Evolutionary conservation across 129 eudicot species (phyloP).

Genomic region (Erigeron canadensis): DNA sequence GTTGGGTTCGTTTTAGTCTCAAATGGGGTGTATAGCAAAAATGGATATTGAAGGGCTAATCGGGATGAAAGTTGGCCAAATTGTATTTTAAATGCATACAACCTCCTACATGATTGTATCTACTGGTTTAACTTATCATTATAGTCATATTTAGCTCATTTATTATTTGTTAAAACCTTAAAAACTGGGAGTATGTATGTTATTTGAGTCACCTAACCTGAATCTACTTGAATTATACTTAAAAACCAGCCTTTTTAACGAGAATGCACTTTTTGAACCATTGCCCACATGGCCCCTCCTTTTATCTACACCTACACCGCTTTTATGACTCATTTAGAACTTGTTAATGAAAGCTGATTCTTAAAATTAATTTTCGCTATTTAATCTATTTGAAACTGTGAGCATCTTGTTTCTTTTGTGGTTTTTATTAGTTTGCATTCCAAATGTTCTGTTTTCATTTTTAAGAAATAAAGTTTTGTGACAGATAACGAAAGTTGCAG

Average conservation of each 20-base stretch:
- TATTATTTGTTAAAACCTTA: background rate
- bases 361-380: no score
- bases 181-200: background rate
- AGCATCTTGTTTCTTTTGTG: background rate
- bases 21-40: background rate
- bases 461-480: background rate
- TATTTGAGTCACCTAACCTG: background rate
- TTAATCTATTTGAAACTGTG: background rate
- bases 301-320: background rate
- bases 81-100: background rate
- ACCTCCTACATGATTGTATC: background rate
- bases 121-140: background rate
- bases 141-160: background rate
- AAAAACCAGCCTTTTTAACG: background rate
- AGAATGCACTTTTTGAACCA: background rate
- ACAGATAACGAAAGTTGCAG: slow-evolving; percentile 9
- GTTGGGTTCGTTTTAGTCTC: background rate
- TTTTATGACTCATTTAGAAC: background rate
- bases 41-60: no score
- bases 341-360: no score
- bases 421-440: background rate
- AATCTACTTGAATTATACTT: background rate
- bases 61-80: no score
- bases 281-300: background rate
- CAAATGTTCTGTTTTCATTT: background rate